A percentile compares a stretch with the other conserved stretches of the same genome.
Evolutionary conservation across 2,329 filamentous ascomycete genomes (phyloP).

Genomic region (Trichoderma sp.): DNA sequence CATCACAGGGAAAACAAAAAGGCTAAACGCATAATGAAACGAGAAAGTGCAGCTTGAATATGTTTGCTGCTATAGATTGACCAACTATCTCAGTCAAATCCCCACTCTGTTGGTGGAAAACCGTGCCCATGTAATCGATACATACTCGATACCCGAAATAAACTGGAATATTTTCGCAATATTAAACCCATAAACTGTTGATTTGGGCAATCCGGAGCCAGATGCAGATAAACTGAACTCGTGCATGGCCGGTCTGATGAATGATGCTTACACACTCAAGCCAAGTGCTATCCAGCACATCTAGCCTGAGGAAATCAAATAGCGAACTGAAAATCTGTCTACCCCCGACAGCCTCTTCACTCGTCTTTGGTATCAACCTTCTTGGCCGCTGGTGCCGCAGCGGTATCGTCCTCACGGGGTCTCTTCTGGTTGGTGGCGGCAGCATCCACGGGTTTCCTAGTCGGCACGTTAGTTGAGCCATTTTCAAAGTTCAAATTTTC

Average conservation of each 20-base stretch:
- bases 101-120: background rate
- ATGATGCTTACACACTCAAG: constrained; percentile 6
- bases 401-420: constrained; percentile 56
- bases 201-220: background rate
- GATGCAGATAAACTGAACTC: background rate
- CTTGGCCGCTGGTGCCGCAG: constrained; percentile 57
- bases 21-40: background rate
- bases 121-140: constrained; percentile 5
- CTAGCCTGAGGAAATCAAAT: background rate
- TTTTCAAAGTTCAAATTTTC: background rate
- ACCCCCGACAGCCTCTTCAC: constrained; percentile 27
- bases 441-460: constrained; percentile 25
- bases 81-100: constrained; percentile 1
- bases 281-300: background rate
- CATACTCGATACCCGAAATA: constrained; percentile 16
- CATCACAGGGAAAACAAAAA: background rate
- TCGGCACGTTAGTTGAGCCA: background rate
- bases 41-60: background rate
- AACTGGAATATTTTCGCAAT: constrained; percentile 4
- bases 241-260: constrained; percentile 2
- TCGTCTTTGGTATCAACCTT: constrained; percentile 62
- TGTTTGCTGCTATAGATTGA: constrained; percentile 1
- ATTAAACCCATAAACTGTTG: constrained; percentile 5
- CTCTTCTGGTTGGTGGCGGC: constrained; percentile 55
- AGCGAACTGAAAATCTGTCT: background rate